Evolutionary conservation across 140 eudicot genomes (phyloP).

Genomic region (Ambrosia hybrid): DNA sequence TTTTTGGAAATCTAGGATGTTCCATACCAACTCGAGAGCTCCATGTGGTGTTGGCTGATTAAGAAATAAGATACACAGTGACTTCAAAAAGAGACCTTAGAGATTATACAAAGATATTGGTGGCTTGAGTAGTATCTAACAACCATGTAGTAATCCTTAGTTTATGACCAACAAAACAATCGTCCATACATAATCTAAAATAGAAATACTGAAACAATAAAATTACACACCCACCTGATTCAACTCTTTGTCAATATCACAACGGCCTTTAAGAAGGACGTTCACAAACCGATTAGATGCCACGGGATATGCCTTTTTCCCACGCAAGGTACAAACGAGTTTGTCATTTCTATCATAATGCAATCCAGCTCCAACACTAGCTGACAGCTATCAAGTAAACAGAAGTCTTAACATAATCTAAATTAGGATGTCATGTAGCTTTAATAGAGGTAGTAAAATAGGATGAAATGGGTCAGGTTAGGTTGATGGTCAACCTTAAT

Average conservation of each 20-base stretch:
- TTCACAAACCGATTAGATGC: slow-evolving; percentile 45
- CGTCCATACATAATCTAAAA: neutral
- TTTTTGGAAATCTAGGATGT: slow-evolving; percentile 65
- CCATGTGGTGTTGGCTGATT: slow-evolving; percentile 63
- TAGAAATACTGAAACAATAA: neutral
- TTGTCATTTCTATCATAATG: slow-evolving; percentile 60
- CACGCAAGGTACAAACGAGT: slow-evolving; percentile 56
- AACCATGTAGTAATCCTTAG: no score
- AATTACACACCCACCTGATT: slow-evolving; percentile 50
- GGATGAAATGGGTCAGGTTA: no score
- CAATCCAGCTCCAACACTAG: slow-evolving; percentile 73
- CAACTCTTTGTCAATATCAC: slow-evolving; percentile 54
- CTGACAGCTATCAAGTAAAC: slow-evolving; percentile 43
- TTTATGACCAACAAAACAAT: no score
- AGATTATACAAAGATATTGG: no score
- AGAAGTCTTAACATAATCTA: slow-evolving; percentile 12
- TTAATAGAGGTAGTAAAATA: neutral
- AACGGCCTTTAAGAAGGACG: slow-evolving; percentile 69
- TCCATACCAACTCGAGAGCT: slow-evolving; percentile 76
- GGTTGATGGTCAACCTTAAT: no score
- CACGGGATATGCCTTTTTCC: slow-evolving; percentile 69
- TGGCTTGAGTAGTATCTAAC: no score
- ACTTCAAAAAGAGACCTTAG: neutral
- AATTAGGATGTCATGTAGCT: neutral
- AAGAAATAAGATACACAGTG: slow-evolving; percentile 12